Evolutionary conservation across 2,329 filamentous ascomycete species (phyloP), one percentile per base, ranked within the genome.

Genomic region (Ploettnerulaceae sp.): DNA sequence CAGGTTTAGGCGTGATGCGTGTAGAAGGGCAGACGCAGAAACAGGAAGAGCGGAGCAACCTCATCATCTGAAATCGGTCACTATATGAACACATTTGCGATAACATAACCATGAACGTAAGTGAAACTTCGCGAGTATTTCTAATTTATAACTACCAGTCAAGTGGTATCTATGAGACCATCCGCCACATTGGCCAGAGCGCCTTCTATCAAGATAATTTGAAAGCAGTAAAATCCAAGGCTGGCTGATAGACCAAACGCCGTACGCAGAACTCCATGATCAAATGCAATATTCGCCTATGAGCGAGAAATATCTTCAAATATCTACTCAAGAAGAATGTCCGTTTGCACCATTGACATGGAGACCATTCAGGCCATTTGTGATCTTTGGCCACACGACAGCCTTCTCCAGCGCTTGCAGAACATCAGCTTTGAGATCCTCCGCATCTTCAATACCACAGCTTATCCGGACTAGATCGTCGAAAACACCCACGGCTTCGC

Each of bases 381-480:
- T 56, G 42, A 64, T 56, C 42, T 64, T 64, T 29, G 61, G 61
- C 53, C 43, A 32, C 12, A 50, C 48, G 29, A 50, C 48, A 9
- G 88, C 88, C 68, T 77, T 80, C 67, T 93, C 84, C 32, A 97
- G 69, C 4, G 93, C 93, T 67, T 86, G 84, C 55, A 89, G 66
- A 12, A 94, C 81, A 71, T 98, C 93, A 31, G 75, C 76, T 60
- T 82, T 82, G 52, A 98, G 73, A 67, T 98, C 93, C 52, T 83
- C 81, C 6, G 81, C 79, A 62, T 98, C 93, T 71, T 98, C 93
- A 45, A 98, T 81, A 61, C 93, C 93, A 65, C 89, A 96, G 75
- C 89, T 95, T 51, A 98, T 75, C 56, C 93, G 79, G 22, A 98
- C 87, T 6, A 98, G 77, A 66, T 98, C 93, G 64, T 98, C 93